Conservation (phyloP, 2,329 filamentous ascomycete species). For the Botrytis porri region DNA sequence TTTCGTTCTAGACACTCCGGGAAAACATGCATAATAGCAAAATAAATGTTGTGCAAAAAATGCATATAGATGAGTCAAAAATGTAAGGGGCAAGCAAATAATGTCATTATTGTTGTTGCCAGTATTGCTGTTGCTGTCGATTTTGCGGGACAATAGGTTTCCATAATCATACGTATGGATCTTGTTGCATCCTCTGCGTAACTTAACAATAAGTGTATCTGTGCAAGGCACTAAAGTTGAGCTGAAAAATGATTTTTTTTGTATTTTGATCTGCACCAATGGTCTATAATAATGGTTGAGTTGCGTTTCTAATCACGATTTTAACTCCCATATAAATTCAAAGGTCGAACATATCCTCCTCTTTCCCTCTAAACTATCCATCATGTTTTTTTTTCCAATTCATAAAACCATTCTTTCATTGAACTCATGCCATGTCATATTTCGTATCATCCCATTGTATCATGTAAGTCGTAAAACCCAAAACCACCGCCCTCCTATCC, state of each 20-base stretch:
- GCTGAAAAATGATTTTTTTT: not conserved
- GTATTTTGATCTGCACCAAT: not conserved
- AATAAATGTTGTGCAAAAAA: not conserved
- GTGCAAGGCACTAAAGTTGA: not conserved
- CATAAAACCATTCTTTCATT: not conserved
- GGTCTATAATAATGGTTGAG: not conserved
- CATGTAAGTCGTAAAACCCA: not conserved
- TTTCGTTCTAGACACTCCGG: not conserved
- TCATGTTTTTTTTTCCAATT: not conserved
- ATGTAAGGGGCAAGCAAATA: not conserved
- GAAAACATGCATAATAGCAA: not conserved
- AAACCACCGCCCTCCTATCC: not conserved
- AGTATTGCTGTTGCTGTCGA: not conserved
- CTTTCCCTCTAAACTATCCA: not conserved
- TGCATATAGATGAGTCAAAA: not conserved
- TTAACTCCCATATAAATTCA: not conserved
- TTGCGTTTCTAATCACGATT: not conserved
- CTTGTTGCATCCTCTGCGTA: not conserved
- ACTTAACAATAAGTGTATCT: not conserved
- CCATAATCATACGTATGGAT: not conserved
- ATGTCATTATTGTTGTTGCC: not conserved
- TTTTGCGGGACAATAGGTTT: too few species aligned
- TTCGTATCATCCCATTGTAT: constrained; percentile 2
- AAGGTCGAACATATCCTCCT: not conserved
- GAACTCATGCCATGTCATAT: not conserved